Percentiles rank a stretch among this genome's conserved stretches.
Conservation (phyloP, 2,329 filamentous ascomycete genomes). For the Coleophoma crateriformis region DNA sequence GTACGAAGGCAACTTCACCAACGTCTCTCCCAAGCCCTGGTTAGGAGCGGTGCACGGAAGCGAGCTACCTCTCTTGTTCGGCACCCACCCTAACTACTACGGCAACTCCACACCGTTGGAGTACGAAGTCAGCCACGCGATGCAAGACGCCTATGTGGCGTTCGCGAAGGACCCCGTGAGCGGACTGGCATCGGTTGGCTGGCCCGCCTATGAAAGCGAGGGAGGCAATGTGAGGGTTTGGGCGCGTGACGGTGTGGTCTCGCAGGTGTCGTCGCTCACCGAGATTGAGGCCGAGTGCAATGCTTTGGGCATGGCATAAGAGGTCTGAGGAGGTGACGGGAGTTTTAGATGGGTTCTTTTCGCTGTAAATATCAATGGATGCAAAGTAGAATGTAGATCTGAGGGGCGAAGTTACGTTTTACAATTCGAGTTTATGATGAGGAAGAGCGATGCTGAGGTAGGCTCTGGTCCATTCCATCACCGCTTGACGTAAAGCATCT, state of each 20-base stretch:
- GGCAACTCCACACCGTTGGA: conserved; percentile 24
- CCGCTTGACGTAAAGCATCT: too few species aligned
- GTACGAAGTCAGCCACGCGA: conserved; percentile 17
- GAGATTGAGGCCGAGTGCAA: background rate
- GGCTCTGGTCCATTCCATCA: too few species aligned
- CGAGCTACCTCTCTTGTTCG: conserved; percentile 19
- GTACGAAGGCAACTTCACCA: conserved; percentile 7
- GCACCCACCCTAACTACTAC: conserved; percentile 23
- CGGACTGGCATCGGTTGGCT: background rate
- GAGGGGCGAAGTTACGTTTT: too few species aligned
- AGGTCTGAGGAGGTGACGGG: too few species aligned
- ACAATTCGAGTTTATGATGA: too few species aligned
- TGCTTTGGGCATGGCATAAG: background rate
- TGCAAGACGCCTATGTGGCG: conserved; percentile 17
- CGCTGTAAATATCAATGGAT: too few species aligned
- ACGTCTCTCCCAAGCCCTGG: conserved; percentile 2
- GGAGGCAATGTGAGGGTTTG: background rate
- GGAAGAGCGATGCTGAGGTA: too few species aligned
- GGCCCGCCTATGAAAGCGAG: background rate
- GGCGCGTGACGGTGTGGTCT: background rate
- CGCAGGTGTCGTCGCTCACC: background rate
- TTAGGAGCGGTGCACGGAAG: conserved; percentile 2
- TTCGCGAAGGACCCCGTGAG: conserved; percentile 3
- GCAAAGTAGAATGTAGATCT: too few species aligned
- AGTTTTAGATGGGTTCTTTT: too few species aligned